A percentile compares a stretch with the other conserved stretches of the same genome.
Conservation (phyloP, 192 early-diverging fungal genomes). For the Coemansia sp. region DNA sequence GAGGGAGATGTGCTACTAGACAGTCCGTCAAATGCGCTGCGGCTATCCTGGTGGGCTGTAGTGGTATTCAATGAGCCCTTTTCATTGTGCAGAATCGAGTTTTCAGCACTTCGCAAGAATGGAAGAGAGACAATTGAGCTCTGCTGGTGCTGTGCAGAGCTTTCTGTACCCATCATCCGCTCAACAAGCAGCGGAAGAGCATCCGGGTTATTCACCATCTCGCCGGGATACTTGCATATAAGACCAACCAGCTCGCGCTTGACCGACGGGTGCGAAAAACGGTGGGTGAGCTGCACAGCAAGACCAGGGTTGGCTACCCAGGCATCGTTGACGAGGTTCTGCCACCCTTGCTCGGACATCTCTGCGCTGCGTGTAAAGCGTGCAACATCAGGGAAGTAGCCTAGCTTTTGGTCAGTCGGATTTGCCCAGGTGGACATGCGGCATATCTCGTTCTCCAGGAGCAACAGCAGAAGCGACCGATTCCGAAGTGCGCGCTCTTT, state of each 20-base stretch:
- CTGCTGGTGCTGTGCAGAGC: background rate
- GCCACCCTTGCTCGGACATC: slow-evolving; percentile 71
- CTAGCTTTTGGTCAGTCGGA: slow-evolving; percentile 60
- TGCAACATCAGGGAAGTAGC: slow-evolving; percentile 37
- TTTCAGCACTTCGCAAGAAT: background rate
- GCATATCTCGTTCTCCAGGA: slow-evolving; percentile 88
- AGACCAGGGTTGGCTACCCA: slow-evolving; percentile 85
- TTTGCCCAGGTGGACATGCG: slow-evolving; percentile 84
- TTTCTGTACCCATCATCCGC: slow-evolving; percentile 25
- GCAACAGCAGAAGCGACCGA: slow-evolving; percentile 66
- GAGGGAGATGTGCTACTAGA: slow-evolving; percentile 24
- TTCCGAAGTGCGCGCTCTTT: slow-evolving; percentile 34
- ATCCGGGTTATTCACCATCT: slow-evolving; percentile 71
- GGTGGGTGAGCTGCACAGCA: slow-evolving; percentile 72
- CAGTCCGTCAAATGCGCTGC: slow-evolving; percentile 25
- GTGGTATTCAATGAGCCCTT: background rate
- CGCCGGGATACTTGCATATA: slow-evolving; percentile 62
- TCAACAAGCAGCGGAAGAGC: slow-evolving; percentile 75
- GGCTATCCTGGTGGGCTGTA: background rate
- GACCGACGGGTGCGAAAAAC: slow-evolving; percentile 75
- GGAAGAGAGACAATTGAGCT: background rate
- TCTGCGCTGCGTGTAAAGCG: slow-evolving; percentile 35
- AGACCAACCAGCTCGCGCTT: slow-evolving; percentile 65
- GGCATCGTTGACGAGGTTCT: slow-evolving; percentile 69
- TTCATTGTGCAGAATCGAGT: background rate